phyloP scores from a whole-genome alignment of 2,329 filamentous ascomycete species.

The Beauveria bassiana region DNA sequence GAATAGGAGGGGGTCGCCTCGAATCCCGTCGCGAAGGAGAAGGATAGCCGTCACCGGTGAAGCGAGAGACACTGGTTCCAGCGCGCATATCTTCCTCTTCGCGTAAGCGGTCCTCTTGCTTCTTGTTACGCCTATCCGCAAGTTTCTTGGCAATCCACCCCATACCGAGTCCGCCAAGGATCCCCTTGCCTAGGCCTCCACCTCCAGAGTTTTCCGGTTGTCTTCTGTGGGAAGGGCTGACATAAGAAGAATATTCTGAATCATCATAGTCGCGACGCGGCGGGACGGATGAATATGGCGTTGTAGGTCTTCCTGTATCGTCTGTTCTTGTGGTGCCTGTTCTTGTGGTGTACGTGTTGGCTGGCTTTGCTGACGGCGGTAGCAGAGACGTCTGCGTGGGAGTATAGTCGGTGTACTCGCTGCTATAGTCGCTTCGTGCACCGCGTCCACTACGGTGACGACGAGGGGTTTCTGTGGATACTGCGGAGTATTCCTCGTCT shows the following conservation, averaged over 20 bases:
- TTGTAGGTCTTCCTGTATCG: constrained; percentile 38
- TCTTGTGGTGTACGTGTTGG: constrained; percentile 39
- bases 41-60: constrained; percentile 59
- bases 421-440: constrained; percentile 43
- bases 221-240: constrained; percentile 54
- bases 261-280: constrained; percentile 39
- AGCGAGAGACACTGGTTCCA: constrained; percentile 54
- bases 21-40: constrained; percentile 35
- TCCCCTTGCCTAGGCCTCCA: constrained; percentile 43
- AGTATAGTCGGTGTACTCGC: constrained; percentile 36
- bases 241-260: constrained; percentile 53
- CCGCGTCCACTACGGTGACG: constrained; percentile 33
- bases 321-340: constrained; percentile 40
- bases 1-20: constrained; percentile 25
- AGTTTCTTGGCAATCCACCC: constrained; percentile 63
- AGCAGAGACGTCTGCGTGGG: constrained; percentile 32
- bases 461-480: constrained; percentile 53
- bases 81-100: constrained; percentile 45
- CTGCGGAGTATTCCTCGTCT: constrained; percentile 56
- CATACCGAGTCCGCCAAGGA: constrained; percentile 55
- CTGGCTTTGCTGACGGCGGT: constrained; percentile 38
- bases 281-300: constrained; percentile 36
- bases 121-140: constrained; percentile 43
- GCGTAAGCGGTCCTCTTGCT: constrained; percentile 39
- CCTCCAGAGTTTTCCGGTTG: constrained; percentile 36